phyloP scores from a whole-genome alignment of 768 basidiomycete genomes.

The Termitomyces sp. region DNA sequence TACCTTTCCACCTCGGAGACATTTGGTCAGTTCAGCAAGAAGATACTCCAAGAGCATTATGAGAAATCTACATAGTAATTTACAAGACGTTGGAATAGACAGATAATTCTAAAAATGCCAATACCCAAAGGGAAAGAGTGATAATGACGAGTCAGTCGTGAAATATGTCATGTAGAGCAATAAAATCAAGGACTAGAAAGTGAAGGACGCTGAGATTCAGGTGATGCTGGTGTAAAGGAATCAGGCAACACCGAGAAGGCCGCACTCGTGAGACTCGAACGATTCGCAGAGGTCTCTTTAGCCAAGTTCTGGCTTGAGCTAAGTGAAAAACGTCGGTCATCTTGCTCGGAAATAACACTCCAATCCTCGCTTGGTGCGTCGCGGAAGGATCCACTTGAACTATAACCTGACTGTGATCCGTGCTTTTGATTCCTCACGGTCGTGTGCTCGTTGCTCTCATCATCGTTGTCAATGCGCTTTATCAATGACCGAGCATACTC shows the following conservation, averaged over 20 bases:
- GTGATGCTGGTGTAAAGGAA: slow-evolving; percentile 36
- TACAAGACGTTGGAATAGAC: slow-evolving; percentile 8
- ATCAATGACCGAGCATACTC: slow-evolving; percentile 90
- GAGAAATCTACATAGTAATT: slow-evolving; percentile 18
- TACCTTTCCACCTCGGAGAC: slow-evolving; percentile 64
- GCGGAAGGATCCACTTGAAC: slow-evolving; percentile 49
- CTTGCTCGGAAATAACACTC: slow-evolving; percentile 82
- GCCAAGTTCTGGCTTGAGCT: slow-evolving; percentile 43
- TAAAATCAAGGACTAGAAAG: slow-evolving; percentile 24
- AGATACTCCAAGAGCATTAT: slow-evolving; percentile 63
- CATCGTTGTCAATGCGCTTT: slow-evolving; percentile 44
- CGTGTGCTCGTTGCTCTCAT: slow-evolving; percentile 29
- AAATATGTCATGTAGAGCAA: neutral
- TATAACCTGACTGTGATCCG: slow-evolving; percentile 43
- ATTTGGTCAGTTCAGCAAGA: slow-evolving; percentile 88
- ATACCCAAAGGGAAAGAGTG: slow-evolving; percentile 1
- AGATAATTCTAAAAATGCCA: slow-evolving; percentile 16
- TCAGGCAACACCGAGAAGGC: slow-evolving; percentile 60
- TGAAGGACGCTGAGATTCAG: slow-evolving; percentile 35
- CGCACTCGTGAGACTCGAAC: slow-evolving; percentile 58
- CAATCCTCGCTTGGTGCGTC: slow-evolving; percentile 72
- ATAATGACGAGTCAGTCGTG: neutral
- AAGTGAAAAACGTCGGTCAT: slow-evolving; percentile 52
- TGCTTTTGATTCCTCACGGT: slow-evolving; percentile 28
- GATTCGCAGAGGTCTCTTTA: slow-evolving; percentile 37